Base-by-base conservation (phyloP, 2,329 filamentous ascomycete species). In the Trichoderma sp. region DNA sequence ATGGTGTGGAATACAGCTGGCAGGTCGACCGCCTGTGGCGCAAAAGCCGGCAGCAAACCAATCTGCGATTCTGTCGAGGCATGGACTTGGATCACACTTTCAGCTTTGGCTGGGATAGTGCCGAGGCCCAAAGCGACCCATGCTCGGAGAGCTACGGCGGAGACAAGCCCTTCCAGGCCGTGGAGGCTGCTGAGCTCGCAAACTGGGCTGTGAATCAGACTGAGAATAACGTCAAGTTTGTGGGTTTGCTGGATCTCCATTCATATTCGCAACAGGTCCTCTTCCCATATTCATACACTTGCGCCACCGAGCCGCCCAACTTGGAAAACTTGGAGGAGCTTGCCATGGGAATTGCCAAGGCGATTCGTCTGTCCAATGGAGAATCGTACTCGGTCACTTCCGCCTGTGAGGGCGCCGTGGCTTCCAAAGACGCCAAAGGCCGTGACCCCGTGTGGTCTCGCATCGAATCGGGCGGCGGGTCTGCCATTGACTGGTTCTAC, bases 1-100 rank as follows among this genome's bases (percentile, higher is more conserved):
- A 99, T 78, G 96, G 96, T 35, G 96, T 97, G 76, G 91, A 93
- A 72, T 97, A 97, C 79, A 94, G 92, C 0, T 98, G 95, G 95
- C 89, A 94, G 70, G 88, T 88, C 1, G 95, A 99, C 78, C 90
- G 96, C 8, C 84, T 99, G 0, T 99, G 95, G 95, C 91, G 95
- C 76, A 99, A 98, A 82, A 97, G 96, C 69, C 86, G 93, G 60
- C 95, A 98, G 77, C 86, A 89, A 62, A 98, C 94, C 0, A 89
- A 86, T 70, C 85, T 96, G 70, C 87, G 89, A 19, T 95, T 95
- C 80, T 99, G 96, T 78, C 89, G 87, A 7, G 96, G 96, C 10
- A 84, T 97, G 61, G 96, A 99, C 77, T 86, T 99, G 19, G 95
- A 98, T 76, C 92, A 93, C 72, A 88, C 91, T 16, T 98, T 95